Percentiles rank a stretch among this genome's conserved stretches.
phyloP scores from a whole-genome alignment of 2,329 filamentous ascomycete species.

The Colletotrichum sp. region DNA sequence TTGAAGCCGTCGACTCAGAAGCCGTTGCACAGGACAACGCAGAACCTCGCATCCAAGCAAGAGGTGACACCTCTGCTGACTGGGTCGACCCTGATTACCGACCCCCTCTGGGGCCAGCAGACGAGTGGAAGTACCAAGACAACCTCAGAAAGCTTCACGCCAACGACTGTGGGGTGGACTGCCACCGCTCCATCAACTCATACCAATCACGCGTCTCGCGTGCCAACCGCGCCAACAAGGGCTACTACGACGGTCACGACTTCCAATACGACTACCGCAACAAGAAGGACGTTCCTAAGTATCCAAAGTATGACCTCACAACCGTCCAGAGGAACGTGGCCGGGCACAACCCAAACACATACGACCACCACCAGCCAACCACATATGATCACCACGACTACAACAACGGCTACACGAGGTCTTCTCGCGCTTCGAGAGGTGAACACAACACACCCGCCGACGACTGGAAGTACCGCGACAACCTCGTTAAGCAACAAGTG shows the following conservation, averaged over 20 bases:
- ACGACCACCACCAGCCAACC: neutral
- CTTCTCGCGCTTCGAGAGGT: neutral
- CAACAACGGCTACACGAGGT: neutral
- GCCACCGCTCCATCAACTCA: neutral
- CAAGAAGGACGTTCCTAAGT: neutral
- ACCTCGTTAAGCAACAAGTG: neutral
- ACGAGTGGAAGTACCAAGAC: neutral
- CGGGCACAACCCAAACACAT: neutral
- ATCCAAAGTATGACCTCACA: neutral
- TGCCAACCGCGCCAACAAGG: neutral
- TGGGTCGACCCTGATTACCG: neutral
- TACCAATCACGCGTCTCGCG: neutral
- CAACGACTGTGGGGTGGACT: neutral
- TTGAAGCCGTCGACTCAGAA: neutral
- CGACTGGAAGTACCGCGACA: neutral
- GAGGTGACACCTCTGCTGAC: neutral
- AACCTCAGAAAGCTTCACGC: neutral
- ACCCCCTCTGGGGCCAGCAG: neutral
- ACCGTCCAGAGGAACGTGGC: neutral
- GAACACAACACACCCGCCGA: neutral
- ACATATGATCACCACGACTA: neutral
- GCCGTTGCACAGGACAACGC: neutral
- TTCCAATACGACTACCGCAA: neutral
- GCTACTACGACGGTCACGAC: neutral
- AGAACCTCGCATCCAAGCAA: neutral